Conservation (phyloP, 176 grass and related monocot genomes). For the Carex cristatella region DNA sequence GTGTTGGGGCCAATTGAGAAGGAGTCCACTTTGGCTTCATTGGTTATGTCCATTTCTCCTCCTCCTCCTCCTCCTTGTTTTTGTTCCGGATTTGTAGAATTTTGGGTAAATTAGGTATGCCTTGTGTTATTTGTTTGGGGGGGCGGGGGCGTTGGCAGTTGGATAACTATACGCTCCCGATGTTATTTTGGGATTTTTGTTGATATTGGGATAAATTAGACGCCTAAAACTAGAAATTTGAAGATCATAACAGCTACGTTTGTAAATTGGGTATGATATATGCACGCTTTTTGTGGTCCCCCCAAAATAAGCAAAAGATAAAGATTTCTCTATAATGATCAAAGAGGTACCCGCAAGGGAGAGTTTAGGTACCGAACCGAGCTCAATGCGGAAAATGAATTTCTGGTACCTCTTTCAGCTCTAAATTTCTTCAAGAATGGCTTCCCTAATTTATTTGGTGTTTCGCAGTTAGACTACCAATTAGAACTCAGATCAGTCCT, state of each 20-base stretch:
- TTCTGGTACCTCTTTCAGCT: background rate
- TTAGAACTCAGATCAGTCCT: background rate
- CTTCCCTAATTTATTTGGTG: background rate
- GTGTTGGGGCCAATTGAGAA: conserved; percentile 77
- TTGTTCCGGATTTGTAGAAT: background rate
- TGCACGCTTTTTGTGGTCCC: background rate
- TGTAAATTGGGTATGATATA: background rate
- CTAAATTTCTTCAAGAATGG: conserved; percentile 3
- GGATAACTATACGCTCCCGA: background rate
- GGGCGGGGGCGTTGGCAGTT: background rate
- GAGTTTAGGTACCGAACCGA: conserved; percentile 1
- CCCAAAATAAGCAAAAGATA: conserved; percentile 9
- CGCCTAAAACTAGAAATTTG: background rate
- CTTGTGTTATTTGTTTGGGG: background rate
- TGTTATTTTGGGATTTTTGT: conserved; percentile 7
- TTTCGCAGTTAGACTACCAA: background rate
- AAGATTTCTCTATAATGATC: background rate
- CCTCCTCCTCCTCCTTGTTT: background rate
- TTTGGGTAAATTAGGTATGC: background rate
- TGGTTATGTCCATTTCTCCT: conserved; percentile 33
- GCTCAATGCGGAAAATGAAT: background rate
- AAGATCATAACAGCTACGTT: background rate
- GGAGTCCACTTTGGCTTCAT: conserved; percentile 52
- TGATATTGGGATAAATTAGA: background rate
- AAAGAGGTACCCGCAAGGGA: background rate